Evolutionary conservation across 352 stramenopile genomes (phyloP), one percentile per base, ranked within the genome.

Genomic region (Phytophthora pluvialis): DNA sequence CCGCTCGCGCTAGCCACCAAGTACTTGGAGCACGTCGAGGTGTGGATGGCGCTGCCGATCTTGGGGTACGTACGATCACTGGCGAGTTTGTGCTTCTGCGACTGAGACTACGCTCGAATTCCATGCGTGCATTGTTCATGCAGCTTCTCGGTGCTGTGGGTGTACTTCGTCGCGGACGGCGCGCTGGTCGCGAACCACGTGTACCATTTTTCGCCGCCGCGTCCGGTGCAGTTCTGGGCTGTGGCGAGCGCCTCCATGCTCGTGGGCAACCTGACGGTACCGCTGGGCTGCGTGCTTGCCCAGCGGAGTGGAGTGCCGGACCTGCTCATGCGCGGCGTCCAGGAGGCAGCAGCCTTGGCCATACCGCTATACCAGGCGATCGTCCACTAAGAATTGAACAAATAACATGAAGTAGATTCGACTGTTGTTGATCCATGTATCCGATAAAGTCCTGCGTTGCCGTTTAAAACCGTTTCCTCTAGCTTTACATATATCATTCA

Each of bases 141-240:
- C 48, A 73, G 63, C 21, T 70, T 73, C 58, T 77, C 64, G 9
- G 64, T 58, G n/a, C 26, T 77, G 8, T 77, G 58, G 64, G 69
- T 73, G 35, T 71, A 67, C 38, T 55, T 73, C n/a, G 64, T 76
- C 25, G 58, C 68, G 44, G 69, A 59, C 49, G 59, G 64, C 38
- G 53, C 60, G 28, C 47, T 78, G 35, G 59, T 69, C 5, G 70
- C 65, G 16, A 78, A 73, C 66, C 59, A 72, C 56, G 35, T 78
- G 15, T 81, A 81, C 42, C 61, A 76, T 38, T 76, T 81, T 50
- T 72, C 61, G 9, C 73, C 73, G n/a, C 65, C 63, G 36, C 72
- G 72, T 18, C 42, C 72, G 15, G 56, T 64, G 39, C 62, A 75
- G 54, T 80, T 77, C 48, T 77, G 68, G 72, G 62, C 57, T 32